Conservation (phyloP, 208 protist species). For the Crithidia expoeki region DNA sequence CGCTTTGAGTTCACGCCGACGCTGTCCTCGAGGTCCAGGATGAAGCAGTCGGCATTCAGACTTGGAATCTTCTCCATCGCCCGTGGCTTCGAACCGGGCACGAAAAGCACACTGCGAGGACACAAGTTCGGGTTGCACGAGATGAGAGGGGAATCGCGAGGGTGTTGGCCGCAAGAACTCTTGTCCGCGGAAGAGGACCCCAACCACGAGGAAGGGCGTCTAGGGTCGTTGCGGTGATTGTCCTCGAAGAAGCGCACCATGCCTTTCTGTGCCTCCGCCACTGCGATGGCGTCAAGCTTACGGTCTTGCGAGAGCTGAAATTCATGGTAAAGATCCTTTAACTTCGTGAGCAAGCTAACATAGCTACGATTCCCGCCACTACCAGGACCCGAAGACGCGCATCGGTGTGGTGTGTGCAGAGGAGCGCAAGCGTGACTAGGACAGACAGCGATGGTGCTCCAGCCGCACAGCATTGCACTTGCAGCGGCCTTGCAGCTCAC, state of each 20-base stretch:
- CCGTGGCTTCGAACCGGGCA: constrained; percentile 59
- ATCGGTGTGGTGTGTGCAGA: background rate
- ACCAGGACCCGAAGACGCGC: background rate
- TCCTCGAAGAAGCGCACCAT: constrained; percentile 2
- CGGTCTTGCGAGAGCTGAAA: constrained; percentile 57
- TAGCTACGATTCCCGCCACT: background rate
- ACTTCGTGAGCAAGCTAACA: constrained; percentile 26
- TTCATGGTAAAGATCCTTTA: constrained; percentile 43
- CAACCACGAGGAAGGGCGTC: background rate
- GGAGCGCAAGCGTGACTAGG: background rate
- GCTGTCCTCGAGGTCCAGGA: constrained; percentile 83
- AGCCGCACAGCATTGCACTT: background rate
- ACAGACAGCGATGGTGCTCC: background rate
- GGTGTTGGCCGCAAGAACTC: too few species aligned
- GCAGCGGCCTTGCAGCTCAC: background rate
- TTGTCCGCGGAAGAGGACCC: background rate
- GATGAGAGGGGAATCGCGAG: constrained; percentile 34
- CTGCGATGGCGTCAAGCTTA: constrained; percentile 39
- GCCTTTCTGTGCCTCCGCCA: constrained; percentile 21
- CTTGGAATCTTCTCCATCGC: constrained; percentile 59
- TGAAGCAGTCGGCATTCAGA: constrained; percentile 73
- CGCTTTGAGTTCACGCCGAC: constrained; percentile 42
- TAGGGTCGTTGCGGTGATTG: background rate
- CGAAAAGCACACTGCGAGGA: constrained; percentile 81
- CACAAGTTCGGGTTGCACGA: constrained; percentile 52